Percentiles rank a stretch among this genome's conserved stretches.
Conservation (phyloP, 2,329 filamentous ascomycete genomes). For the Furcasterigmium sp. region DNA sequence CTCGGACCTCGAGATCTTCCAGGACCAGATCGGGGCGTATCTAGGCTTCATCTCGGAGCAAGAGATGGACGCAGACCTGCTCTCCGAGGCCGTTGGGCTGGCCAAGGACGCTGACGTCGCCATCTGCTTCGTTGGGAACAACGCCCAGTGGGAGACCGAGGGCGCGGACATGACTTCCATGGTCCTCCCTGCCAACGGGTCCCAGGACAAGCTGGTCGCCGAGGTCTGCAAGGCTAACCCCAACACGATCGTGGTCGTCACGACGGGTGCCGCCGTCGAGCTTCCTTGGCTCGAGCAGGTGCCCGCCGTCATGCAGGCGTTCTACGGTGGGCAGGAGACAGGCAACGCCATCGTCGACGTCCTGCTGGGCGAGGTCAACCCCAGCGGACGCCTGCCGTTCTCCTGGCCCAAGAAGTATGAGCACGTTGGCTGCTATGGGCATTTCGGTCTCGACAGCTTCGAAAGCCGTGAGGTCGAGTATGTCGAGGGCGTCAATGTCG, state of each 20-base stretch:
- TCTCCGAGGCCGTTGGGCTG: conserved; percentile 49
- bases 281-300: conserved; percentile 51
- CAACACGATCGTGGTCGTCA: conserved; percentile 55
- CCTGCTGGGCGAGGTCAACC: conserved; percentile 57
- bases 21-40: conserved; percentile 44
- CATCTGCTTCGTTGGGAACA: conserved; percentile 42
- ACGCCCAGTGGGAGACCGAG: conserved; percentile 61
- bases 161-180: conserved; percentile 63
- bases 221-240: conserved; percentile 51
- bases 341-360: conserved; percentile 64
- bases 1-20: conserved; percentile 6
- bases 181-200: conserved; percentile 52
- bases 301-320: conserved; percentile 64
- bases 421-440: conserved; percentile 27
- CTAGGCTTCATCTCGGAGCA: background rate
- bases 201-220: conserved; percentile 52
- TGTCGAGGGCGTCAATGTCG: conserved; percentile 69
- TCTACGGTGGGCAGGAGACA: conserved; percentile 69
- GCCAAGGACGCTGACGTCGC: conserved; percentile 59
- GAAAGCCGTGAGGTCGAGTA: conserved; percentile 44
- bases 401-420: conserved; percentile 54
- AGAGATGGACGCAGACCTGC: conserved; percentile 23
- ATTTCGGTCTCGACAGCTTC: conserved; percentile 56
- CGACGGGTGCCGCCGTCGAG: conserved; percentile 54
- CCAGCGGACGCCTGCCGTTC: conserved; percentile 18